Conservation (phyloP, 768 basidiomycete genomes). For the Scleroderma citrinum region DNA sequence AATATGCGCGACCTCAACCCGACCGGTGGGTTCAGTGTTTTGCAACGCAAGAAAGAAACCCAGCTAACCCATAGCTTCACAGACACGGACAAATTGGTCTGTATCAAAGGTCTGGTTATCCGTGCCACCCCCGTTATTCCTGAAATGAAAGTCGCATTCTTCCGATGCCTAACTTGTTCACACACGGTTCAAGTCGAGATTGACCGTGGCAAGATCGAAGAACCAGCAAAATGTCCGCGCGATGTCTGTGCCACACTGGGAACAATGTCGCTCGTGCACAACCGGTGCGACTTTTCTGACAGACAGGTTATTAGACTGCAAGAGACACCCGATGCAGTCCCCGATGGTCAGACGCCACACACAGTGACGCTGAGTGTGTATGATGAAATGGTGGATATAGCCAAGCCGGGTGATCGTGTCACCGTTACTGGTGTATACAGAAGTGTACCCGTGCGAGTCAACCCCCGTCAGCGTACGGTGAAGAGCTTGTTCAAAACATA, state of each 20-base stretch:
- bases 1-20: conserved; percentile 98
- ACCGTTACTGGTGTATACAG: conserved; percentile 91
- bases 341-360: conserved; percentile 97
- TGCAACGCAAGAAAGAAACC: neutral
- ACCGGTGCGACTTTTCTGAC: conserved; percentile 94
- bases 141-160: conserved; percentile 99
- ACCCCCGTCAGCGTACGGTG: conserved; percentile 84
- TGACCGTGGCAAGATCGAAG: conserved; percentile 95
- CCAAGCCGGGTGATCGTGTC: conserved; percentile 93
- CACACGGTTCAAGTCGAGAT: conserved; percentile 98
- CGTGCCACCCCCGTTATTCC: conserved; percentile 97
- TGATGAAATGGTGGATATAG: conserved; percentile 94
- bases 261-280: conserved; percentile 93
- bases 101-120: conserved; percentile 95
- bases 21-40: conserved; percentile 47
- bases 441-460: conserved; percentile 91
- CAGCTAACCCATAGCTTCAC: conserved; percentile 1
- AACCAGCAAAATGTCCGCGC: conserved; percentile 86
- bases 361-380: conserved; percentile 97
- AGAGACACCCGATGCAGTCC: conserved; percentile 96
- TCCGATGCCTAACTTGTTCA: conserved; percentile 91
- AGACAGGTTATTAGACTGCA: conserved; percentile 93
- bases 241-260: conserved; percentile 87
- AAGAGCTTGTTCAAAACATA: conserved; percentile 98
- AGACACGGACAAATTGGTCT: conserved; percentile 98